phyloP scores from a whole-genome alignment of 1,139 yeast genomes.

The Wickerhamomyces sp. region DNA sequence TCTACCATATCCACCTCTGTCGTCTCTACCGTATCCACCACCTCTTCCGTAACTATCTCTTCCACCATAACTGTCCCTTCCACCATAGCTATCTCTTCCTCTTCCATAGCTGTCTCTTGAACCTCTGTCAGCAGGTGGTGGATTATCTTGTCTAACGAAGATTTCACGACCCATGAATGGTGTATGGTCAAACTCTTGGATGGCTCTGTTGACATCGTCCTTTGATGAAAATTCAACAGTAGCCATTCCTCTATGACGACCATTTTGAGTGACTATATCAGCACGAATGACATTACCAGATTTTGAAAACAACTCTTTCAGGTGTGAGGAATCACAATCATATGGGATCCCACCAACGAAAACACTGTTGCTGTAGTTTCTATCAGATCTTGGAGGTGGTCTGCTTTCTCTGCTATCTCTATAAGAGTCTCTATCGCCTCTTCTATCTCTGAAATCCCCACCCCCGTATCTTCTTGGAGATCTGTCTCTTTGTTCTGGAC shows the following conservation, averaged over 20 bases:
- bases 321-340: conserved; percentile 53
- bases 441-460: conserved; percentile 21
- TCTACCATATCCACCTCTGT: conserved; percentile 13
- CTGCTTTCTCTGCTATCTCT: conserved; percentile 24
- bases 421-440: conserved; percentile 17
- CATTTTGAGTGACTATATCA: conserved; percentile 78
- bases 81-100: conserved; percentile 15
- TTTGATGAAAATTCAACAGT: conserved; percentile 78
- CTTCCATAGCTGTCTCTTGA: conserved; percentile 12
- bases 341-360: conserved; percentile 75
- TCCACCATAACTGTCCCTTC: conserved; percentile 16
- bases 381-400: conserved; percentile 37
- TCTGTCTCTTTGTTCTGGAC: conserved; percentile 18
- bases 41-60: conserved; percentile 16
- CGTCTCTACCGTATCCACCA: conserved; percentile 15
- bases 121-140: conserved; percentile 51
- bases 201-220: conserved; percentile 73
- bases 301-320: conserved; percentile 51
- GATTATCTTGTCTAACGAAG: conserved; percentile 85
- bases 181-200: conserved; percentile 62
- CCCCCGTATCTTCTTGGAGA: conserved; percentile 18
- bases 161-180: conserved; percentile 74
- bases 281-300: conserved; percentile 80
- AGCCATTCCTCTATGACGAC: conserved; percentile 88
- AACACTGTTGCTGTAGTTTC: conserved; percentile 65